A percentile compares a stretch with the other conserved stretches of the same genome.
Evolutionary conservation across 1,139 yeast genomes (phyloP).

Genomic region (Trichomonascaceae sp.): DNA sequence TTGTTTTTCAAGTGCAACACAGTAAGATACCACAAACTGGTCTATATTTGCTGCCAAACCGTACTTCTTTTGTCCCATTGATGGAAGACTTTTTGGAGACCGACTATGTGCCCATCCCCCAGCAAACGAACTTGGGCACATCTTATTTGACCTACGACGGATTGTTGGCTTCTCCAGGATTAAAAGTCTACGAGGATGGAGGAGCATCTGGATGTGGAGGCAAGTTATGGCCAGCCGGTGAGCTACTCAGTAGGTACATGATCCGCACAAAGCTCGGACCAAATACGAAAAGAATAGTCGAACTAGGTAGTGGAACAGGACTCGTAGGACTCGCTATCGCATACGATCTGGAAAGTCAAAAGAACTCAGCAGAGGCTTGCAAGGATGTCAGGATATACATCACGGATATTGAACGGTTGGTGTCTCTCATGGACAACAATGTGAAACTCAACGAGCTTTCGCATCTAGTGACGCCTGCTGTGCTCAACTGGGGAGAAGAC

Average conservation of each 20-base stretch:
- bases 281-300: slow-evolving; percentile 28
- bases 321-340: slow-evolving; percentile 29
- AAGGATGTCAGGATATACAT: slow-evolving; percentile 28
- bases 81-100: slow-evolving; percentile 2
- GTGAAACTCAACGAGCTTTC: slow-evolving; percentile 29
- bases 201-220: slow-evolving; percentile 51
- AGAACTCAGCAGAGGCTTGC: background rate
- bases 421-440: slow-evolving; percentile 35
- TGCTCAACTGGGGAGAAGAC: slow-evolving; percentile 37
- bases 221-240: slow-evolving; percentile 47
- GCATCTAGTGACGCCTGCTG: slow-evolving; percentile 28
- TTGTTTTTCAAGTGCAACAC: too few species aligned
- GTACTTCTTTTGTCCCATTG: too few species aligned
- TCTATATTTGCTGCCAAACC: too few species aligned
- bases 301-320: slow-evolving; percentile 46
- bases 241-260: slow-evolving; percentile 34
- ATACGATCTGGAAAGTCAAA: background rate
- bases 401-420: slow-evolving; percentile 30
- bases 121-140: slow-evolving; percentile 29
- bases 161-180: slow-evolving; percentile 24
- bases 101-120: slow-evolving; percentile 25
- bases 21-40: too few species aligned
- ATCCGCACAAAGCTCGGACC: slow-evolving; percentile 18
- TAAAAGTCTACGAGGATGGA: slow-evolving; percentile 39
- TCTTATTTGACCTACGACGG: slow-evolving; percentile 32